Conservation (phyloP, 2,329 filamentous ascomycete genomes). For the Alternaria angustiovoidea region DNA sequence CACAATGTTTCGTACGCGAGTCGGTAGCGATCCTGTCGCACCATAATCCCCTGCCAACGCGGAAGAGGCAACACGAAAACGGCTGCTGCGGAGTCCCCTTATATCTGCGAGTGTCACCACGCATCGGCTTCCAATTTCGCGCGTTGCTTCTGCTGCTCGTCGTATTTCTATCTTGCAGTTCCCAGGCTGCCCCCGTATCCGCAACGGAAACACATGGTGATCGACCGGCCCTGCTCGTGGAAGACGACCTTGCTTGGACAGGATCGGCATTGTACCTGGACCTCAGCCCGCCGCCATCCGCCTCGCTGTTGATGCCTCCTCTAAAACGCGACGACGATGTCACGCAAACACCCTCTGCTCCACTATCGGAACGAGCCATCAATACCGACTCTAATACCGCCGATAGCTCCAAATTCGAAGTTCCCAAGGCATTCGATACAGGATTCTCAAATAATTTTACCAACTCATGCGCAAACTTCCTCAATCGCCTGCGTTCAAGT, state of each 20-base stretch:
- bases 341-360: constrained; percentile 30
- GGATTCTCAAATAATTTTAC: constrained; percentile 63
- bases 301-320: constrained; percentile 47
- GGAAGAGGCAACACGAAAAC: constrained; percentile 31
- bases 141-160: constrained; percentile 38
- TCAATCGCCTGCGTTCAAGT: constrained; percentile 71
- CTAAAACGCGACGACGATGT: constrained; percentile 35
- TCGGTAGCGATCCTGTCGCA: constrained; percentile 43
- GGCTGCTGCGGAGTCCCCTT: constrained; percentile 28
- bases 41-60: constrained; percentile 38
- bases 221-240: constrained; percentile 37
- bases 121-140: constrained; percentile 16
- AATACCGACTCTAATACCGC: constrained; percentile 32
- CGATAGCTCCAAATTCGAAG: constrained; percentile 27
- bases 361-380: constrained; percentile 37
- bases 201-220: constrained; percentile 43
- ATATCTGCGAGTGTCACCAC: constrained; percentile 25
- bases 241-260: constrained; percentile 40
- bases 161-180: constrained; percentile 35
- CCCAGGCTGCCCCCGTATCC: constrained; percentile 36
- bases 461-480: constrained; percentile 69
- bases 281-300: constrained; percentile 37
- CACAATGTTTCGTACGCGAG: constrained; percentile 27
- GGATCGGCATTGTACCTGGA: constrained; percentile 43
- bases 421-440: constrained; percentile 58